These are phyloP conservation scores for Olyra latifolia DNA, from an alignment of 176 grass and related monocot genomes.

Conservation along the genomic window DNA sequence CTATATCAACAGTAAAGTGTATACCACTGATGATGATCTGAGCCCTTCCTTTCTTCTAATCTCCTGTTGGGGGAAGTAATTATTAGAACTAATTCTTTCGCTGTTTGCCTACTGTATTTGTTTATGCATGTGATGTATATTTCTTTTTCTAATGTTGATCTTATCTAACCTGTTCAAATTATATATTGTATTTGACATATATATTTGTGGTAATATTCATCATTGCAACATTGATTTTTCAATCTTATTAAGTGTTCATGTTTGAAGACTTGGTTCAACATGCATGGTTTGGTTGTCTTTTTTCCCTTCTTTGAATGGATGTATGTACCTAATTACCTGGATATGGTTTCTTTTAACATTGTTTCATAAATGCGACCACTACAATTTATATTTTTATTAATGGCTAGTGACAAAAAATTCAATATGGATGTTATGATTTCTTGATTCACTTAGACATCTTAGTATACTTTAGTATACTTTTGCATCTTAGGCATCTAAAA, in stretches of 20 bases:
- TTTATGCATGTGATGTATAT: background rate
- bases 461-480: background rate
- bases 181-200: background rate
- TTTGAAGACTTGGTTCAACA: background rate
- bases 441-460: background rate
- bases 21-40: background rate
- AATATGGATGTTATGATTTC: background rate
- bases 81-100: background rate
- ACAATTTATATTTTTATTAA: background rate
- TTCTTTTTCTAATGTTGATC: background rate
- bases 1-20: background rate
- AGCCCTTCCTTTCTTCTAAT: background rate
- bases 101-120: background rate
- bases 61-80: background rate
- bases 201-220: background rate
- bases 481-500: background rate
- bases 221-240: background rate
- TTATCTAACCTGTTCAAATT: constrained; percentile 4
- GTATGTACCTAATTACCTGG: background rate
- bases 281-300: background rate
- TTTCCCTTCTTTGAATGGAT: background rate
- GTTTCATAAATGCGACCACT: background rate
- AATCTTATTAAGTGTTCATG: background rate
- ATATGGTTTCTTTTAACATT: background rate
- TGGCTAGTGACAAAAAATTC: background rate